Evolutionary conservation across 805 yeast genomes (phyloP).

Genomic region (Nakazawaea sp.): DNA sequence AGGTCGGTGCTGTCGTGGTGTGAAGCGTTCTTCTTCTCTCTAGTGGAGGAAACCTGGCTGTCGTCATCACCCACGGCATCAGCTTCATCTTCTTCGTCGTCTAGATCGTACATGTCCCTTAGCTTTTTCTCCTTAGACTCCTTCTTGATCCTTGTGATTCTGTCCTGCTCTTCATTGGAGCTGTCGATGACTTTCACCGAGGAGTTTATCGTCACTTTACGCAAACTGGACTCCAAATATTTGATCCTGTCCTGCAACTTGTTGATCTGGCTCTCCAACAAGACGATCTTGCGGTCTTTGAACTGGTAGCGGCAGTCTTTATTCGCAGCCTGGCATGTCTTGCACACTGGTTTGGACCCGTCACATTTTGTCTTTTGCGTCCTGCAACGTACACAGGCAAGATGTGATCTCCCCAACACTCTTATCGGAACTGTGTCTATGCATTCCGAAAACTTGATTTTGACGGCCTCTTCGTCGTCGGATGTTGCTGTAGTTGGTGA

Average conservation of each 20-base stretch:
- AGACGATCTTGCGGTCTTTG: slow-evolving; percentile 22
- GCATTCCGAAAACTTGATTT: slow-evolving; percentile 11
- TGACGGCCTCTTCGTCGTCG: not conserved
- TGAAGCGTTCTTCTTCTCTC: not conserved
- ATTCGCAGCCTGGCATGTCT: slow-evolving; percentile 17
- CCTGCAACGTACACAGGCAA: slow-evolving; percentile 45
- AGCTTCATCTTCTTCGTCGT: not conserved
- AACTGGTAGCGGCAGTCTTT: slow-evolving; percentile 20
- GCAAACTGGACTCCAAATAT: slow-evolving; percentile 16
- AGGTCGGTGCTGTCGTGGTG: not conserved
- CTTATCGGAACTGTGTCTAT: slow-evolving; percentile 17
- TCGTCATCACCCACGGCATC: not conserved
- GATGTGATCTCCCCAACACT: slow-evolving; percentile 22
- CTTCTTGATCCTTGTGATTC: not conserved
- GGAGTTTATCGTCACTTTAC: slow-evolving; percentile 1
- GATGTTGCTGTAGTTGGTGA: too few relatives aligned
- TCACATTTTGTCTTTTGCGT: slow-evolving; percentile 44
- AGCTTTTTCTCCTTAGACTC: not conserved
- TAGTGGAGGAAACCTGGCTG: not conserved
- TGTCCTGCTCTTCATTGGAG: slow-evolving; percentile 8
- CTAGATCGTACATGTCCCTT: not conserved
- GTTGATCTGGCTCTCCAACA: slow-evolving; percentile 21
- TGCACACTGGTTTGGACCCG: slow-evolving; percentile 28
- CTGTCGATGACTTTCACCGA: slow-evolving; percentile 9
- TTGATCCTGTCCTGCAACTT: slow-evolving; percentile 19